Evolutionary conservation across 306 rosid species (phyloP).

Genomic region (Gillenia trifoliata): DNA sequence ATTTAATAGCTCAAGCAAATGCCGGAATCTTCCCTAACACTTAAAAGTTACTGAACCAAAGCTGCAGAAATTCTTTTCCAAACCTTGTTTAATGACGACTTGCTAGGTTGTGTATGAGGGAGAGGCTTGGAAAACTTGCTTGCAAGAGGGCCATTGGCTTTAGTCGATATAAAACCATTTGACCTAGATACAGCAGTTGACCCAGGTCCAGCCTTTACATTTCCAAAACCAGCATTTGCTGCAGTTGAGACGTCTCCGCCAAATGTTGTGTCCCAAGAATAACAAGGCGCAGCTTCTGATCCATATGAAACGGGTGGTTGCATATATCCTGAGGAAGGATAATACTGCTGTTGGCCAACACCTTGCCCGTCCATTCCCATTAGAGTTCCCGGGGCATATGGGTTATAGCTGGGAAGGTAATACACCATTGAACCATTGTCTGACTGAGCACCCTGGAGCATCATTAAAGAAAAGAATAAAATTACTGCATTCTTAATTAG

Average conservation of each 20-base stretch:
- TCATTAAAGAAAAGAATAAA: background rate
- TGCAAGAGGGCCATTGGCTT: slow-evolving; percentile 26
- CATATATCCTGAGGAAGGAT: slow-evolving; percentile 41
- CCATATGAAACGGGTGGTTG: slow-evolving; percentile 43
- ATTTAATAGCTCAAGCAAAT: background rate
- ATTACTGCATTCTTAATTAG: background rate
- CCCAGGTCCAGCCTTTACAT: slow-evolving; percentile 23
- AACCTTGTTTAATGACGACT: slow-evolving; percentile 48
- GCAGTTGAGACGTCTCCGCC: slow-evolving; percentile 33
- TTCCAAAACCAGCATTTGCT: slow-evolving; percentile 21
- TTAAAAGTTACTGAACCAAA: background rate
- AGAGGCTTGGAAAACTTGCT: slow-evolving; percentile 29
- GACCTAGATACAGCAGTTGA: slow-evolving; percentile 31
- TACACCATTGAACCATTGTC: slow-evolving; percentile 30
- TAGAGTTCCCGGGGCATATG: slow-evolving; percentile 30
- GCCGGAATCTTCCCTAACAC: background rate
- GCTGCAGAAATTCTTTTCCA: background rate
- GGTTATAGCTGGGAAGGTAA: slow-evolving; percentile 25
- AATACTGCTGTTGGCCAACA: slow-evolving; percentile 40
- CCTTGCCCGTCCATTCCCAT: slow-evolving; percentile 36
- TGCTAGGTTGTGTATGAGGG: slow-evolving; percentile 24
- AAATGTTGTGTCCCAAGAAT: slow-evolving; percentile 34
- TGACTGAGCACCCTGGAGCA: slow-evolving; percentile 37
- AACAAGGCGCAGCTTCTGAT: slow-evolving; percentile 47
- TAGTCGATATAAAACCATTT: slow-evolving; percentile 26